Evolutionary conservation across 139 green algal species (phyloP), one percentile per base, ranked within the genome.

Genomic region (Mychonastes homosphaera): DNA sequence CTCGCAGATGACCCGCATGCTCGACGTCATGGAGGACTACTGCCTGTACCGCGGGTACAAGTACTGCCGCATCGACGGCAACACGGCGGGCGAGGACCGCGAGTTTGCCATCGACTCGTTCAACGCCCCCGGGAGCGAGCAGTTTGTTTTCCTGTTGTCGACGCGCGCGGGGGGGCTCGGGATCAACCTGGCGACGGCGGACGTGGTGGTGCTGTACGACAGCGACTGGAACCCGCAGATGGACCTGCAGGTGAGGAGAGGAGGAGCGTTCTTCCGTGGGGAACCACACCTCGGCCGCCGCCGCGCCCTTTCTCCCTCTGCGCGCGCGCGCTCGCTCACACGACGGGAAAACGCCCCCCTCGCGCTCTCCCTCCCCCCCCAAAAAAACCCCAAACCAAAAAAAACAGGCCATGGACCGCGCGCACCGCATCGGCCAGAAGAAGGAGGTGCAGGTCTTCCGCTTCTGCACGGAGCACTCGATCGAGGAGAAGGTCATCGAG

Each of bases 401-500:
- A n/a, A n/a, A n/a, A n/a, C 84, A 97, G 79, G 92, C 92, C 36
- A 98, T 99, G 92, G 93, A 98, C 57, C 75, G 93, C 16, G 93
- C 93, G 10, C 93, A 99, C 63, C 87, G 93, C 40, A 99, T 99
- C 62, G 93, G 93, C 13, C 93, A 99, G 79, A 98, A 96, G 80
- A 98, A 96, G 77, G 92, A 98, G 78, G 93, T 99, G 69, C 84
- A 94, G 74, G 74, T 98, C 32, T 99, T 96, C 84, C 80, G 92
- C 23, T 93, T 99, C 64, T 97, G 88, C 79, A 93, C 85, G 34
- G 92, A 98, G 69, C 83, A 91, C 78, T 86, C 77, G 29, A 95
- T 99, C 43, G 92, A 99, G 72, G 92, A 97, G 74, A 99, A 99
- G 85, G 89, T 98, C n/a, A 99, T 99, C 54, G 92, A 99, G 79